A percentile compares a stretch with the other conserved stretches of the same genome.
Conservation (phyloP, 1,139 yeast genomes). For the Zygosaccharomyces sapae region DNA sequence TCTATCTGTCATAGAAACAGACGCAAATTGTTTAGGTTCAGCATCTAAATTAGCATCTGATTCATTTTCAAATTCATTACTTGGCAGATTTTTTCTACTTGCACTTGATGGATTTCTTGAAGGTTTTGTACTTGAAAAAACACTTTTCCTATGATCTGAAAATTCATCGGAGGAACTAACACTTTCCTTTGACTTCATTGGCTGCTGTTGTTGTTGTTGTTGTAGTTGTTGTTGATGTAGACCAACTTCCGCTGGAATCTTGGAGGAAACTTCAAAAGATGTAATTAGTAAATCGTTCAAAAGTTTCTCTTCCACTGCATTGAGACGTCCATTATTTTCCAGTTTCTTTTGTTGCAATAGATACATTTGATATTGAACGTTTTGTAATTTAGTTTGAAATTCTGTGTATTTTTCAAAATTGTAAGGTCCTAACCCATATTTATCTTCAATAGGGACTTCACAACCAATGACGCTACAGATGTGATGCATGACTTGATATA, state of each 20-base stretch:
- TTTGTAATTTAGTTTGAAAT: slow-evolving; percentile 38
- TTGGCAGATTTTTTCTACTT: slow-evolving; percentile 3
- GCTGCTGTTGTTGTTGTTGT: not conserved
- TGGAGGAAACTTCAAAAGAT: slow-evolving; percentile 32
- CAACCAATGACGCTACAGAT: slow-evolving; percentile 56
- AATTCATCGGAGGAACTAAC: slow-evolving; percentile 5
- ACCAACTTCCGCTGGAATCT: slow-evolving; percentile 25
- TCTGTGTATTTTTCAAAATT: slow-evolving; percentile 38
- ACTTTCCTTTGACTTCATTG: not conserved
- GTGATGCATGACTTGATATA: slow-evolving; percentile 74
- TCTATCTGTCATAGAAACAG: slow-evolving; percentile 1
- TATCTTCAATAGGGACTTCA: slow-evolving; percentile 49
- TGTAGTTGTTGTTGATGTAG: not conserved
- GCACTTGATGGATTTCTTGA: slow-evolving; percentile 8
- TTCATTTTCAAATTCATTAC: slow-evolving; percentile 1
- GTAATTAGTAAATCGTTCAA: slow-evolving; percentile 28
- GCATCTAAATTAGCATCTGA: slow-evolving; percentile 1
- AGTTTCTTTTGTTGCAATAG: slow-evolving; percentile 27
- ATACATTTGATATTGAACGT: slow-evolving; percentile 32
- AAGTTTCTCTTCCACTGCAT: slow-evolving; percentile 18
- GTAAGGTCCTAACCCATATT: slow-evolving; percentile 39
- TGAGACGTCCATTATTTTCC: slow-evolving; percentile 17
- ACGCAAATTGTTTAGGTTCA: slow-evolving; percentile 1
- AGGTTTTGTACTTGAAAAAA: slow-evolving; percentile 4
- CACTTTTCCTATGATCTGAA: slow-evolving; percentile 2